A percentile compares a stretch with the other conserved stretches of the same genome.
Evolutionary conservation across 2,329 filamentous ascomycete genomes (phyloP).

Genomic region (Leptosphaerulina australis): DNA sequence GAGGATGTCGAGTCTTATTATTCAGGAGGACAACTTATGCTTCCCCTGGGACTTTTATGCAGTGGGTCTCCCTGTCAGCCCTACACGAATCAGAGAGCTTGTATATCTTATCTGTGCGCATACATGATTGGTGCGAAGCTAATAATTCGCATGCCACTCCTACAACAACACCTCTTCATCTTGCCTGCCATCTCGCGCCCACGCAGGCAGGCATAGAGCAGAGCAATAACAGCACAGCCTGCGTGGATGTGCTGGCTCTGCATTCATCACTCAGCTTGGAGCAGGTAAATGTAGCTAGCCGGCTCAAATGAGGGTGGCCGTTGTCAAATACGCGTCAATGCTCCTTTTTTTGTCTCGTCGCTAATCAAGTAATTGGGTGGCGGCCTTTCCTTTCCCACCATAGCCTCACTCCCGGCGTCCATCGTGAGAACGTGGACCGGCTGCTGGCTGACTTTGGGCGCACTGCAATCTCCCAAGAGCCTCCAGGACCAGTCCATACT

Average conservation of each 20-base stretch:
- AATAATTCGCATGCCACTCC: constrained; percentile 14
- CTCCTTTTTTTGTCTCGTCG: constrained; percentile 28
- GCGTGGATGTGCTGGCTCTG: constrained; percentile 19
- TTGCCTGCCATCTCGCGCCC: constrained; percentile 8
- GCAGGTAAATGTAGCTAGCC: neutral
- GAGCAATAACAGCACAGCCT: constrained; percentile 10
- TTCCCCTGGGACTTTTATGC: constrained; percentile 11
- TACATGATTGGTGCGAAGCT: constrained; percentile 13
- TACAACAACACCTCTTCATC: constrained; percentile 8
- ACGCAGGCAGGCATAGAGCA: constrained; percentile 12
- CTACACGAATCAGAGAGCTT: constrained; percentile 11
- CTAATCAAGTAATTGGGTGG: constrained; percentile 20
- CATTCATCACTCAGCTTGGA: constrained; percentile 11
- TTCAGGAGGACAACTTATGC: constrained; percentile 20
- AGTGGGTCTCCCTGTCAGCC: constrained; percentile 15
- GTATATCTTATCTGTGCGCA: constrained; percentile 9
- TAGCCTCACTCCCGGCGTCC: constrained; percentile 18
- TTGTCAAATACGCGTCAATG: constrained; percentile 14
- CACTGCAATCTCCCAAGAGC: constrained; percentile 38
- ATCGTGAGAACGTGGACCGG: constrained; percentile 22
- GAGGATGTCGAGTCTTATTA: constrained; percentile 10
- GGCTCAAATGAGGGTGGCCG: constrained; percentile 5
- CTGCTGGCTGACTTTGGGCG: constrained; percentile 25
- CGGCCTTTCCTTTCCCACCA: constrained; percentile 18
- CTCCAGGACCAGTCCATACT: constrained; percentile 27